Percentiles rank a stretch among this genome's conserved stretches.
These are phyloP conservation scores for Epichloe glyceriae DNA, from an alignment of 2,329 filamentous ascomycete species.

Conservation along the genomic window DNA sequence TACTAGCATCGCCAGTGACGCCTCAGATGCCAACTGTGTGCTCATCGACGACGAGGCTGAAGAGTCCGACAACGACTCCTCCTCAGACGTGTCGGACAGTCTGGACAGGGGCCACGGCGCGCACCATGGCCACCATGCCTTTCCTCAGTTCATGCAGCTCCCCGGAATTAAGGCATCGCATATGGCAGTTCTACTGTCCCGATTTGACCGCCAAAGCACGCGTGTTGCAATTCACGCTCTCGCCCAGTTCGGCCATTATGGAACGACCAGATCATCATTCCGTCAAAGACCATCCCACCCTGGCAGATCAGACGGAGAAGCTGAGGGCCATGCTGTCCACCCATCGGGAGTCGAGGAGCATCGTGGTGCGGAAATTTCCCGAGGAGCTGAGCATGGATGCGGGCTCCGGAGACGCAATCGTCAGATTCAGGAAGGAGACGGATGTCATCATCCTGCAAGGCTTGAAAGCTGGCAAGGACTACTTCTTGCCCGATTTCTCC, in stretches of 20 bases:
- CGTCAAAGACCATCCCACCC: constrained; percentile 12
- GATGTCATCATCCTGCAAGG: constrained; percentile 19
- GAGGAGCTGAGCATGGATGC: constrained; percentile 18
- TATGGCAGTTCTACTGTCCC: constrained; percentile 22
- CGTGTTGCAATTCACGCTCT: constrained; percentile 8
- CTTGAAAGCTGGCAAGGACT: neutral
- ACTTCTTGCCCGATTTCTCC: constrained; percentile 15
- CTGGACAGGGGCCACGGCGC: neutral
- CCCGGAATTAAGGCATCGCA: constrained; percentile 20
- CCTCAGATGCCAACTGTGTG: neutral
- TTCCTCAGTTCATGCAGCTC: constrained; percentile 15
- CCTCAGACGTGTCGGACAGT: neutral
- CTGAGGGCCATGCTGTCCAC: constrained; percentile 20
- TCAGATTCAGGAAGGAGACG: constrained; percentile 18
- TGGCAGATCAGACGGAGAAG: constrained; percentile 16
- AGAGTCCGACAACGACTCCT: constrained; percentile 2
- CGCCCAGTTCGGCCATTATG: constrained; percentile 1
- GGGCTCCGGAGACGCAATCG: constrained; percentile 11
- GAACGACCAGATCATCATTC: constrained; percentile 6
- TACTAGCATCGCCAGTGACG: constrained; percentile 1
- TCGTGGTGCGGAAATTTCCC: constrained; percentile 19
- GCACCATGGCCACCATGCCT: constrained; percentile 2
- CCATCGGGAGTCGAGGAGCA: constrained; percentile 22
- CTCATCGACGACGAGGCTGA: constrained; percentile 9
- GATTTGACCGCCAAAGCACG: constrained; percentile 14